These are phyloP conservation scores for Ophiostoma novo-ulmi DNA, from an alignment of 2,329 filamentous ascomycete species.

Conservation along the genomic window DNA sequence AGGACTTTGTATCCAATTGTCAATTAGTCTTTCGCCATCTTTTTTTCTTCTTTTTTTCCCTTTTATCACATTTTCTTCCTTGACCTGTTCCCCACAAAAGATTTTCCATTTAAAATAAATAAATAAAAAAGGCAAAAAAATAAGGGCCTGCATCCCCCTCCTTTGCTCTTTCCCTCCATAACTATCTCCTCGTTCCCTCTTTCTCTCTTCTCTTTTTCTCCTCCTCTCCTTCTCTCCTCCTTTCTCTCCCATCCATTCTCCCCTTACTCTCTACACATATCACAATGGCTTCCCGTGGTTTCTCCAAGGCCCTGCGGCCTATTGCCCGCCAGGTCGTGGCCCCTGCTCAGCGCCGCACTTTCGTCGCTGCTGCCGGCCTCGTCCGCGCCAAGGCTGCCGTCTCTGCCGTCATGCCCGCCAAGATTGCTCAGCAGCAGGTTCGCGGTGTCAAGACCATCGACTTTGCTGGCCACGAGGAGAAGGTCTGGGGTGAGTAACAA, in stretches of 20 bases:
- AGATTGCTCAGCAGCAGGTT: constrained; percentile 53
- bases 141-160: constrained; percentile 17
- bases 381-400: constrained; percentile 51
- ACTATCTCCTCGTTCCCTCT: constrained; percentile 9
- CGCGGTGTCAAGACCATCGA: constrained; percentile 98
- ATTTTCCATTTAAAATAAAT: neutral
- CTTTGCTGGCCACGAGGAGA: constrained; percentile 93
- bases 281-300: constrained; percentile 72
- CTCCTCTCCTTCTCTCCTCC: constrained; percentile 11
- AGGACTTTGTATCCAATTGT: constrained; percentile 17
- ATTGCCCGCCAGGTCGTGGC: constrained; percentile 59
- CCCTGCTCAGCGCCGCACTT: constrained; percentile 58
- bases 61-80: neutral
- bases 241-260: constrained; percentile 3
- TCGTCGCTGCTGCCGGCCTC: constrained; percentile 55
- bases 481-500: constrained; percentile 72
- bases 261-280: constrained; percentile 15
- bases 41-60: constrained; percentile 3
- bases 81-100: constrained; percentile 19
- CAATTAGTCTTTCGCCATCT: neutral
- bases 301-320: constrained; percentile 63
- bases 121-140: constrained; percentile 5
- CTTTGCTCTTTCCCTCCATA: constrained; percentile 14
- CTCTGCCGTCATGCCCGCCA: constrained; percentile 32
- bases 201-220: neutral